Evolutionary conservation across 805 yeast species (phyloP), one percentile per base, ranked within the genome.

Genomic region (Metschnikowia orientalis): DNA sequence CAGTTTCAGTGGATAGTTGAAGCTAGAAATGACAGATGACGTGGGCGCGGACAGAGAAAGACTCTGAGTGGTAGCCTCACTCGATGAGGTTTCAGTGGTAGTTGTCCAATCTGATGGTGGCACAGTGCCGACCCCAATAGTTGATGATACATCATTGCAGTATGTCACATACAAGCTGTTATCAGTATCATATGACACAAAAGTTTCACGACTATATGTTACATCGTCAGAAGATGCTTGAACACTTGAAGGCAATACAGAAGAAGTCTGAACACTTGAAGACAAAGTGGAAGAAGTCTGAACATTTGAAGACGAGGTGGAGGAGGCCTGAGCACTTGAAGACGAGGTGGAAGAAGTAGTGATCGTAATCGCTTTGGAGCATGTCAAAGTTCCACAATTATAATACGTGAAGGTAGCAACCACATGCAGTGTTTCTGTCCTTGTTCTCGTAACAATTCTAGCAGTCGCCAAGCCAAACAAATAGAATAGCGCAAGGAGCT

Each of bases 161-260:
- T 33, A 37, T 1, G 41, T 38, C 7, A 33, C 26, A 23, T 27
- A 30, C 5, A 10, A 3, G 11, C 30, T 8, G 22, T 32, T 36
- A 14, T 20, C 24, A 4, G 30, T 28, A 3, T 25, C 30, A 8
- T n/a, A n/a, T n/a, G n/a, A n/a, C n/a, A n/a, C n/a, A n/a, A n/a
- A n/a, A n/a, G n/a, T 18, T 18, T 18, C 20, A 18, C 20, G 20
- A 7, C 20, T 8, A 18, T 8, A 18, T 6, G 20, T 6, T 8
- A 6, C 6, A 18, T 18, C 8, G 20, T 18, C 8, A 8, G 8
- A 18, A 18, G 8, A n/a, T n/a, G n/a, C n/a, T n/a, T n/a, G n/a
- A n/a, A n/a, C n/a, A n/a, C n/a, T n/a, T n/a, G n/a, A n/a, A n/a
- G n/a, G n/a, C n/a, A n/a, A n/a, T n/a, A n/a, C n/a, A n/a, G n/a